Evolutionary conservation across 2,329 filamentous ascomycete genomes (phyloP), one percentile per base, ranked within the genome.

Genomic region (Ascomycota sp.): DNA sequence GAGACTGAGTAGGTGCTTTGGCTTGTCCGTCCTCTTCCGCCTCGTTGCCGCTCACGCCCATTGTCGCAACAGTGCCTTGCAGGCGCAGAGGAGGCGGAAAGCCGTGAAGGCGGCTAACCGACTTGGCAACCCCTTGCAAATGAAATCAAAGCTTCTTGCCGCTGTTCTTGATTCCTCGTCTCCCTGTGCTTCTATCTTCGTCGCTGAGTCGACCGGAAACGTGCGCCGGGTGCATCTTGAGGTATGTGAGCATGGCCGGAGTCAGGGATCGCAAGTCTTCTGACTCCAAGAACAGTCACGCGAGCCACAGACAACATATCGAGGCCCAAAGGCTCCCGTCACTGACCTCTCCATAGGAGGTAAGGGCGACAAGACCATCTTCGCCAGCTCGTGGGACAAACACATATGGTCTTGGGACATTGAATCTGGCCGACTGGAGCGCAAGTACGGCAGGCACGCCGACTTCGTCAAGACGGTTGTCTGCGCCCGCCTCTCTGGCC

Each of bases 381-480:
- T 82, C 50, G 82, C 82, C 17, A 86, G 85, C 22, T 89, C 75
- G 34, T 98, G 89, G 89, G 86, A 98, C 55, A 93, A 92, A 55
- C 65, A 70, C 13, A 66, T 95, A 33, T 93, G 83, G 74, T 78
- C 76, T 21, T 94, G 82, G 78, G 64, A 79, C 42, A 56, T 75
- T 21, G 56, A 62, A 12, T 69, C 69, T 4, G 60, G 58, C 26
- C 48, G 58, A 20, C 53, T 57, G 1, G 59, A 57, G n/a, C 63
- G 57, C 36, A 72, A 62, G 37, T 83, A 74, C 40, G 64, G 65
- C 33, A 83, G 82, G 4, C 86, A 95, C 50, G 61, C 67, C 2
- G 89, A 98, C 53, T 98, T 98, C 46, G 78, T 98, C 42, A 94
- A 94, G 54, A 63, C 77, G 4, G 56, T 95, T 3, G 53, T 77